Evolutionary conservation across 2,329 filamentous ascomycete genomes (phyloP).

Genomic region (Penicillium freii): DNA sequence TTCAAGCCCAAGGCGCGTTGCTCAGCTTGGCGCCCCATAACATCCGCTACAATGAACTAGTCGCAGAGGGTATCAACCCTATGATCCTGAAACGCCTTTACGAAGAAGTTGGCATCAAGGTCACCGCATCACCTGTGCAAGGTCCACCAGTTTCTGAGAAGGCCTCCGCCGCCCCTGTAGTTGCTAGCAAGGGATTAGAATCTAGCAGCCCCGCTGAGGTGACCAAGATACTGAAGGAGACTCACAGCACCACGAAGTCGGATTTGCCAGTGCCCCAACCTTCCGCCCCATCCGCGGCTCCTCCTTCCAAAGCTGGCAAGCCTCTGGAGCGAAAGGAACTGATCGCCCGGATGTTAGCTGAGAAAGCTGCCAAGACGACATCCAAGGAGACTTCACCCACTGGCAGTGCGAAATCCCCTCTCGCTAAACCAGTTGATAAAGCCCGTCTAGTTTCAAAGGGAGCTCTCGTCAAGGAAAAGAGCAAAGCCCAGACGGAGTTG

Average conservation of each 20-base stretch:
- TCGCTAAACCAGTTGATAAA: conserved; percentile 7
- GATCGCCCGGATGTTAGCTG: conserved; percentile 72
- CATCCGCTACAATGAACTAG: conserved; percentile 69
- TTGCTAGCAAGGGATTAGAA: background rate
- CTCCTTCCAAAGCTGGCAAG: conserved; percentile 29
- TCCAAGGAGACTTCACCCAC: conserved; percentile 16
- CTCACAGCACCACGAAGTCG: background rate
- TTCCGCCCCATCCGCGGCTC: conserved; percentile 12
- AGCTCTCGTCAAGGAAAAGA: conserved; percentile 43
- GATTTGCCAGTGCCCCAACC: background rate
- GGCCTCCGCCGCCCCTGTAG: background rate
- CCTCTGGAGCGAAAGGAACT: conserved; percentile 70
- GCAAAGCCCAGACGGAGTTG: conserved; percentile 69
- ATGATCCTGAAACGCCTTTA: conserved; percentile 64
- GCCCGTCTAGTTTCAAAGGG: conserved; percentile 21
- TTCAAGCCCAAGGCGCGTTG: conserved; percentile 64
- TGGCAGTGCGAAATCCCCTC: conserved; percentile 3
- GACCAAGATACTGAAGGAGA: background rate
- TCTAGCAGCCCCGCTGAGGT: background rate
- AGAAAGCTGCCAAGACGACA: conserved; percentile 59
- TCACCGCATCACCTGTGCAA: conserved; percentile 21
- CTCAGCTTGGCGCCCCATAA: conserved; percentile 61
- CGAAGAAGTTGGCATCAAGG: conserved; percentile 61
- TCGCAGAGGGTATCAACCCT: conserved; percentile 69
- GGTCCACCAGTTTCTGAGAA: background rate